A percentile compares a stretch with the other conserved stretches of the same genome.
Evolutionary conservation across 306 rosid genomes (phyloP).

Genomic region (Trifolium subterraneum): DNA sequence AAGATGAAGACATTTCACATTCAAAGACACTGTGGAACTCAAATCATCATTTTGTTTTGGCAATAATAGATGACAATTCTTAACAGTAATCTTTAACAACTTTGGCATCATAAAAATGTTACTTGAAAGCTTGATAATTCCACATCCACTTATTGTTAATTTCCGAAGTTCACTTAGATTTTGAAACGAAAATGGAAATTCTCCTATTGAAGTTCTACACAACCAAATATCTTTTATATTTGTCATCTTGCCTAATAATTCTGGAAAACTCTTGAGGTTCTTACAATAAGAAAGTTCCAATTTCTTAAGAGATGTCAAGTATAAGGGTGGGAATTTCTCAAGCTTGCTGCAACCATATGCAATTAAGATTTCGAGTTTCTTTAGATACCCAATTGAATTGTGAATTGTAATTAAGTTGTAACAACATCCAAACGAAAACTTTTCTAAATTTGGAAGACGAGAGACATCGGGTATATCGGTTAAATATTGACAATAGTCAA

Average conservation of each 20-base stretch:
- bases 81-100: background rate
- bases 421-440: background rate
- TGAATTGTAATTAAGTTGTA: background rate
- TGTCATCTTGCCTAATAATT: constrained; percentile 11
- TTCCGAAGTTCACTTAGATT: background rate
- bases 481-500: background rate
- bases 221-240: background rate
- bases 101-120: constrained; percentile 13
- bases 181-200: constrained; percentile 25
- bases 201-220: rapidly evolving
- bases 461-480: background rate
- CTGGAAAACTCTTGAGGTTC: constrained; percentile 1
- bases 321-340: background rate
- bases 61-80: background rate
- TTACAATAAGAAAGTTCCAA: background rate
- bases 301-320: background rate
- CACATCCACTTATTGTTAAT: rapidly evolving
- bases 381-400: background rate
- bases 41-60: background rate
- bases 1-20: background rate
- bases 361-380: background rate
- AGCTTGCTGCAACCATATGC: background rate
- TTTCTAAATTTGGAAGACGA: background rate
- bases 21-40: background rate
- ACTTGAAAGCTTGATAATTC: background rate